Percentiles rank a stretch among this genome's conserved stretches.
Conservation (phyloP, 495 filamentous ascomycete species). For the Neurospora sp. region DNA sequence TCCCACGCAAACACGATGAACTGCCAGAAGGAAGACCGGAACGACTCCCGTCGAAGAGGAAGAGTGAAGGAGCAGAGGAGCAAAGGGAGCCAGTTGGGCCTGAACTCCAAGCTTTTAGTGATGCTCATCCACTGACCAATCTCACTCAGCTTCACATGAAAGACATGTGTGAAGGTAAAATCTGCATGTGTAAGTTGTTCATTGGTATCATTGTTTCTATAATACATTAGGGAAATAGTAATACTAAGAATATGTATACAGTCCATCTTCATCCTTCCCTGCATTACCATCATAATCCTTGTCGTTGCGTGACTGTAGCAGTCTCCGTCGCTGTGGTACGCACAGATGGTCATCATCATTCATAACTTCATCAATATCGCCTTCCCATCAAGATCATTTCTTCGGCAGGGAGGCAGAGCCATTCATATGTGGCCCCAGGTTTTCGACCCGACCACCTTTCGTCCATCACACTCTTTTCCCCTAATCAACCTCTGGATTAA, state of each 20-base stretch:
- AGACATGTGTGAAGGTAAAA: not conserved
- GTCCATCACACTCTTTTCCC: not conserved
- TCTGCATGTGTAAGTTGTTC: not conserved
- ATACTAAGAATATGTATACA: not conserved
- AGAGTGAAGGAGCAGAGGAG: not conserved
- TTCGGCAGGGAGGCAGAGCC: not conserved
- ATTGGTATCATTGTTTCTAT: not conserved
- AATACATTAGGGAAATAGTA: not conserved
- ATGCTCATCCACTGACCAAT: not conserved
- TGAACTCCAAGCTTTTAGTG: not conserved
- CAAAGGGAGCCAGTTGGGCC: no score
- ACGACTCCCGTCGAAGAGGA: not conserved
- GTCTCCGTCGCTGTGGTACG: not conserved
- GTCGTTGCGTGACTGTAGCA: not conserved
- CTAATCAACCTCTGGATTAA: not conserved
- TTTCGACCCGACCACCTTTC: not conserved
- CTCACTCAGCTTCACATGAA: not conserved
- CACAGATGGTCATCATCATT: not conserved
- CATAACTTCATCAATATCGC: not conserved
- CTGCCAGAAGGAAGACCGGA: not conserved
- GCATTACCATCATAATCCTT: not conserved
- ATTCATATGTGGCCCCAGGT: not conserved
- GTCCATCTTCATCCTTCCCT: not conserved
- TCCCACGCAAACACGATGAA: not conserved
- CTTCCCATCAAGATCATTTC: not conserved